phyloP scores from a whole-genome alignment of 2,329 filamentous ascomycete species.

The Penicillium thymicola region DNA sequence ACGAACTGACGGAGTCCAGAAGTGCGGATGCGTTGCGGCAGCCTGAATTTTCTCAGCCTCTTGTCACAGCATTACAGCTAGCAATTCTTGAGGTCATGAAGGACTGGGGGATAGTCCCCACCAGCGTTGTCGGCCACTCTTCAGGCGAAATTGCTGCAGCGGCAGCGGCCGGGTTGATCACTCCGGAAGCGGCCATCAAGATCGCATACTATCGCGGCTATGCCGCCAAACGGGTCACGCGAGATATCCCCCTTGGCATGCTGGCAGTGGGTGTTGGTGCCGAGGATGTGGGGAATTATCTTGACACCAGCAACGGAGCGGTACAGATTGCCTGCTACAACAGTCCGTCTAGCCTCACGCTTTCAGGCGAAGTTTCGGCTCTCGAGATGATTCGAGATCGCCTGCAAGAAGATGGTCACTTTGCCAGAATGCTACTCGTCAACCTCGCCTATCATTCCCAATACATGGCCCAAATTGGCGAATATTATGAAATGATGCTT shows the following conservation, averaged over 20 bases:
- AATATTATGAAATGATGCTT: background rate
- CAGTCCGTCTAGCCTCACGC: conserved; percentile 20
- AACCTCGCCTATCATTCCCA: conserved; percentile 23
- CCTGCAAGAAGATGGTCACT: conserved; percentile 20
- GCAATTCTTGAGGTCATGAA: conserved; percentile 4
- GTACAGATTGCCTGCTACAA: conserved; percentile 18
- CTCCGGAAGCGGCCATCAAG: background rate
- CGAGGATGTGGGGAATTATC: background rate
- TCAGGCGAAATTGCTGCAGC: conserved; percentile 7
- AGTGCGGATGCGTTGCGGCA: background rate
- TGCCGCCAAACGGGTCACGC: background rate
- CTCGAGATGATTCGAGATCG: conserved; percentile 20
- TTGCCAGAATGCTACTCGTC: conserved; percentile 15
- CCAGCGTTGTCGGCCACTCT: conserved; percentile 1
- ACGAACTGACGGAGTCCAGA: no score
- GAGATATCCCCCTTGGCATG: background rate
- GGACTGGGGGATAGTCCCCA: background rate
- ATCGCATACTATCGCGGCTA: background rate
- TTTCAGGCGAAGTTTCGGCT: conserved; percentile 16
- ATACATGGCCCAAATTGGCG: conserved; percentile 13
- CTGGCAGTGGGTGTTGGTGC: conserved; percentile 2
- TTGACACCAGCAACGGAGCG: background rate
- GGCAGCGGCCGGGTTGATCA: conserved; percentile 1
- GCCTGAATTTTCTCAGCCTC: conserved; percentile 13
- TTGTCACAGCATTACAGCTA: conserved; percentile 12